Conservation (phyloP, 2,329 filamentous ascomycete genomes). For the Geosmithia putterillii region DNA sequence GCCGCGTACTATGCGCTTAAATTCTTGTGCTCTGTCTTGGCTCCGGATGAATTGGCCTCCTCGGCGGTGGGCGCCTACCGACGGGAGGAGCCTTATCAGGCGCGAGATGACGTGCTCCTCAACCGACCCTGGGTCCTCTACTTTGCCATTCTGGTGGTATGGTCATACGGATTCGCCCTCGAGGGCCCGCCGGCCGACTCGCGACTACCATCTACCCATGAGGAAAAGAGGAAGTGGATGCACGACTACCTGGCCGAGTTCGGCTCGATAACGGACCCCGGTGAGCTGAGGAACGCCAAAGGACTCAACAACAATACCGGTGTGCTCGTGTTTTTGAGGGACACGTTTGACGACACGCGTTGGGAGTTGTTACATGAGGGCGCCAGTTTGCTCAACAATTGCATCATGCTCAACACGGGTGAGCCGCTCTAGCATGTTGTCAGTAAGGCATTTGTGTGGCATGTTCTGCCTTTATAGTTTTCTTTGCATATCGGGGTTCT, state of each 20-base stretch:
- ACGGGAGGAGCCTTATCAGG: conserved; percentile 50
- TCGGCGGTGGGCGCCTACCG: conserved; percentile 24
- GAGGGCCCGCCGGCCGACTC: conserved; percentile 59
- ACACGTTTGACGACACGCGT: conserved; percentile 68
- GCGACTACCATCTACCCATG: conserved; percentile 41
- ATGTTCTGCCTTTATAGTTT: not conserved
- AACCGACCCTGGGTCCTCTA: conserved; percentile 95
- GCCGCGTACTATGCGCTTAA: conserved; percentile 86
- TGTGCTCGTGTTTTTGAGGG: conserved; percentile 67
- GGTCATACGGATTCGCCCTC: conserved; percentile 86
- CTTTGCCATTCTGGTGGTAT: conserved; percentile 82
- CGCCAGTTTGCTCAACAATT: conserved; percentile 66
- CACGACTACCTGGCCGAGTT: conserved; percentile 62
- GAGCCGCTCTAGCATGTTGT: conserved; percentile 11
- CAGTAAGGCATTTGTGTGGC: not conserved
- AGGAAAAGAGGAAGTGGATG: conserved; percentile 68
- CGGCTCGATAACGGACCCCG: conserved; percentile 59
- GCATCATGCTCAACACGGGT: conserved; percentile 40
- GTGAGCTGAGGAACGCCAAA: conserved; percentile 59
- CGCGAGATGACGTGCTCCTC: conserved; percentile 76
- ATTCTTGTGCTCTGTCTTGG: conserved; percentile 74
- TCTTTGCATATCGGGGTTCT: not conserved
- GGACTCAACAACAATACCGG: conserved; percentile 78
- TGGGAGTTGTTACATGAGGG: conserved; percentile 93
- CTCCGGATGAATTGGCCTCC: conserved; percentile 32